A percentile compares a stretch with the other conserved stretches of the same genome.
These are phyloP conservation scores for Stylosanthes scabra DNA, from an alignment of 331 rosid species.

Conservation along the genomic window DNA sequence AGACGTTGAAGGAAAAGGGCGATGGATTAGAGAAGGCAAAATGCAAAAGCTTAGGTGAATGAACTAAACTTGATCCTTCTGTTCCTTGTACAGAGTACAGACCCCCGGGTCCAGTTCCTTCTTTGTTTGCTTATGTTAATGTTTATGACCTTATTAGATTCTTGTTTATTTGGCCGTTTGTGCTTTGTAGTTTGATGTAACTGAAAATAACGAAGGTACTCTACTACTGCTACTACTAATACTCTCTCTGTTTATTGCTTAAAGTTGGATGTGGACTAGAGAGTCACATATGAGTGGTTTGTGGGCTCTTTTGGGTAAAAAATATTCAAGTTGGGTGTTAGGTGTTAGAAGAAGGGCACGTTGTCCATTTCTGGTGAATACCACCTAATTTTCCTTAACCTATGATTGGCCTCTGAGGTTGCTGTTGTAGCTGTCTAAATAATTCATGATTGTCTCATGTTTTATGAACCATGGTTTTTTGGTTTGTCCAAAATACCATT, in stretches of 20 bases:
- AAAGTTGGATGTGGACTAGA: slow-evolving; percentile 46
- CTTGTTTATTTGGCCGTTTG: slow-evolving; percentile 47
- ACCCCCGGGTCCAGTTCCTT: slow-evolving; percentile 57
- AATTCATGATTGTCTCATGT: slow-evolving; percentile 18
- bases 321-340: slow-evolving; percentile 49
- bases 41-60: slow-evolving; percentile 42
- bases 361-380: slow-evolving; percentile 18
- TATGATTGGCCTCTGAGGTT: slow-evolving; percentile 26
- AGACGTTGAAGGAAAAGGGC: slow-evolving; percentile 40
- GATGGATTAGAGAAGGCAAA: slow-evolving; percentile 51
- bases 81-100: slow-evolving; percentile 80
- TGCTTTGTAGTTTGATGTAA: slow-evolving; percentile 59
- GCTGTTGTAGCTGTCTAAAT: slow-evolving; percentile 6
- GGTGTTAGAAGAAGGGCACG: slow-evolving; percentile 44
- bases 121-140: slow-evolving; percentile 49
- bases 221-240: not conserved
- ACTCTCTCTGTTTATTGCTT: slow-evolving; percentile 43
- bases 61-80: slow-evolving; percentile 48
- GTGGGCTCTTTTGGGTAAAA: slow-evolving; percentile 29
- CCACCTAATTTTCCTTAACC: slow-evolving; percentile 23
- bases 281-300: slow-evolving; percentile 40
- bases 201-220: slow-evolving; percentile 55
- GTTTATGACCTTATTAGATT: slow-evolving; percentile 50
- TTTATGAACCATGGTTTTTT: slow-evolving; percentile 24
- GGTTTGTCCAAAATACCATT: slow-evolving; percentile 21